Percentiles rank a stretch among this genome's conserved stretches.
These are phyloP conservation scores for Sordariomycetes sp. DNA, from an alignment of 2,329 filamentous ascomycete genomes.

Conservation along the genomic window DNA sequence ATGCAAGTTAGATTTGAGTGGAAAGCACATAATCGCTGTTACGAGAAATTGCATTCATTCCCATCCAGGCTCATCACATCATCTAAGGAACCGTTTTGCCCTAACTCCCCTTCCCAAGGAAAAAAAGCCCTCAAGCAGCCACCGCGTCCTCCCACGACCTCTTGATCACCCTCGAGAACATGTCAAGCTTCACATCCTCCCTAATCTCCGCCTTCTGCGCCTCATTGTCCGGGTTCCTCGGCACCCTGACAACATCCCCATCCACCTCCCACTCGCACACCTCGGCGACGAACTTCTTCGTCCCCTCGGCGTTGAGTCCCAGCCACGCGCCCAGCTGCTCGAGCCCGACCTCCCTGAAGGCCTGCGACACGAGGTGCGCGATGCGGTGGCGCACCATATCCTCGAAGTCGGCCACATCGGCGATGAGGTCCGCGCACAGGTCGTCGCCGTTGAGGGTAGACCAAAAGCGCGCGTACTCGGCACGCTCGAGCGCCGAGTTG, in stretches of 20 bases:
- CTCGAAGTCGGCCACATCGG: slow-evolving; percentile 91
- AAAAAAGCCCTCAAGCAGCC: background rate
- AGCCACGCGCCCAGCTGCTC: slow-evolving; percentile 63
- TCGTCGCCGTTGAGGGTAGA: slow-evolving; percentile 84
- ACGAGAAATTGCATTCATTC: background rate
- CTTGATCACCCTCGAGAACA: slow-evolving; percentile 68
- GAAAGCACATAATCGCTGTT: background rate
- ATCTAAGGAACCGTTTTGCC: background rate
- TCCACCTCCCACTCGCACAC: slow-evolving; percentile 81
- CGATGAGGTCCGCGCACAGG: slow-evolving; percentile 87
- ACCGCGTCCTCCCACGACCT: slow-evolving; percentile 65
- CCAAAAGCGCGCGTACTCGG: slow-evolving; percentile 91
- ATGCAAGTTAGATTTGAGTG: background rate
- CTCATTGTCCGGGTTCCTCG: slow-evolving; percentile 93
- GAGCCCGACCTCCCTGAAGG: slow-evolving; percentile 60
- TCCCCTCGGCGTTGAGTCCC: slow-evolving; percentile 52
- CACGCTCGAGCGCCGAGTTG: slow-evolving; percentile 77
- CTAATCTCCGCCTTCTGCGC: slow-evolving; percentile 89
- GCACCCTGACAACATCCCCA: slow-evolving; percentile 56
- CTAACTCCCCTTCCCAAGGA: background rate
- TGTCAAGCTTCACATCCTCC: slow-evolving; percentile 87
- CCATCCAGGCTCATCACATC: background rate
- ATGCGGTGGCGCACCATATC: slow-evolving; percentile 85
- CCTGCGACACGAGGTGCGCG: slow-evolving; percentile 71
- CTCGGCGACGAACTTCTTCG: slow-evolving; percentile 69